Evolutionary conservation across 164 flowering plant species (phyloP).

Genomic region (Aristolochia contorta): DNA sequence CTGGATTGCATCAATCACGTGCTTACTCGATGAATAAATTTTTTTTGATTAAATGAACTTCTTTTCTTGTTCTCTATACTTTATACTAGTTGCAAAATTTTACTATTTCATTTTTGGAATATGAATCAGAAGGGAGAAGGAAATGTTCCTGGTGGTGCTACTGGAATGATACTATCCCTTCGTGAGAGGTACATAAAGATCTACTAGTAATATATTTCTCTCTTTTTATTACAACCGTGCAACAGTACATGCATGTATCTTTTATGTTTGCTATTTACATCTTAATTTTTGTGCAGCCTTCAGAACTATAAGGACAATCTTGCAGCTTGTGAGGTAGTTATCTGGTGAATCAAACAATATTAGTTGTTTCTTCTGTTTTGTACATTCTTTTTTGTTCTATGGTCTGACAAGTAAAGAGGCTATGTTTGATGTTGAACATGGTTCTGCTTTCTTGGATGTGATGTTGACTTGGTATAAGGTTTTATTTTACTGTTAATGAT

Average conservation of each 20-base stretch:
- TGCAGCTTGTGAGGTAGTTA: constrained; percentile 62
- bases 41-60: no score
- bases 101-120: constrained; percentile 17
- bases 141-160: constrained; percentile 88
- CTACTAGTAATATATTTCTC: neutral
- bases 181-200: constrained; percentile 68
- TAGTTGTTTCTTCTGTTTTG: no score
- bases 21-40: no score
- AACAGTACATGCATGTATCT: neutral
- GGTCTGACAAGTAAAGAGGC: no score
- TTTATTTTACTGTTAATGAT: no score
- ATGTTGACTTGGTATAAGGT: no score
- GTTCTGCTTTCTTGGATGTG: no score
- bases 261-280: neutral
- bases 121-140: constrained; percentile 58
- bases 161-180: constrained; percentile 89
- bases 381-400: no score
- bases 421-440: no score
- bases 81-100: no score
- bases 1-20: no score
- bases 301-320: constrained; percentile 68
- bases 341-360: neutral
- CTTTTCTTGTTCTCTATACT: no score
- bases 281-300: constrained; percentile 49
- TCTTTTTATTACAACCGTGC: neutral